Conservation (phyloP, 2,329 filamentous ascomycete species). For the Fusarium neocosmosporiellum region DNA sequence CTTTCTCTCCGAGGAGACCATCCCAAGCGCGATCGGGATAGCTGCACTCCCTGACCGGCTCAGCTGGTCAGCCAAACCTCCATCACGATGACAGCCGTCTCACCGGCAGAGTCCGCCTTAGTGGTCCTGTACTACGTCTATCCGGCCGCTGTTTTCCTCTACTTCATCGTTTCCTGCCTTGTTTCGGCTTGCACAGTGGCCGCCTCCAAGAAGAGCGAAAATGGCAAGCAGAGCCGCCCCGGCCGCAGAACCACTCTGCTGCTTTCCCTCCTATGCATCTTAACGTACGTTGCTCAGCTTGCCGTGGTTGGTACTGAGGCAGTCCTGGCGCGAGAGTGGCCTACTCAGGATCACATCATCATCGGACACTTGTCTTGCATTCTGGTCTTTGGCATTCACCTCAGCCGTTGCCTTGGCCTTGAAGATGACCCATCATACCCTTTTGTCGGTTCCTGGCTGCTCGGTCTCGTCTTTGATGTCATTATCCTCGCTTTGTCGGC, state of each 20-base stretch:
- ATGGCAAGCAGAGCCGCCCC: slow-evolving; percentile 28
- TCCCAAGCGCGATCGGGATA: background rate
- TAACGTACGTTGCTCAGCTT: slow-evolving; percentile 62
- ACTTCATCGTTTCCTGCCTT: slow-evolving; percentile 68
- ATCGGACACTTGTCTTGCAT: slow-evolving; percentile 71
- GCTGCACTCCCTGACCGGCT: background rate
- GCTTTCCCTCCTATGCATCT: slow-evolving; percentile 56
- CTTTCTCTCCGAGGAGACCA: background rate
- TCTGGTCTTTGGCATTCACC: slow-evolving; percentile 71
- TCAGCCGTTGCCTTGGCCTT: slow-evolving; percentile 64
- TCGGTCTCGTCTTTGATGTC: slow-evolving; percentile 68
- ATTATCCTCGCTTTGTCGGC: slow-evolving; percentile 51
- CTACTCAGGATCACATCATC: slow-evolving; percentile 59
- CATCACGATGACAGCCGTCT: slow-evolving; percentile 29
- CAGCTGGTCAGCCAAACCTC: slow-evolving; percentile 9
- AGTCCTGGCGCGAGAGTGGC: slow-evolving; percentile 51
- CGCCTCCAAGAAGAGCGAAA: slow-evolving; percentile 48
- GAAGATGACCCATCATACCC: slow-evolving; percentile 69
- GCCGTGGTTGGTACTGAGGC: slow-evolving; percentile 52
- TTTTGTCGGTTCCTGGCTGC: slow-evolving; percentile 70
- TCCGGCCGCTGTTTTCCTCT: slow-evolving; percentile 57
- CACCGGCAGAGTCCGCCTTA: slow-evolving; percentile 29
- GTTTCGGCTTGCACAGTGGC: slow-evolving; percentile 67
- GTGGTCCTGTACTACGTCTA: slow-evolving; percentile 41
- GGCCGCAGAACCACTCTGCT: slow-evolving; percentile 48